These are phyloP conservation scores for Pyricularia sp. DNA, from an alignment of 2,329 filamentous ascomycete species.

Conservation along the genomic window DNA sequence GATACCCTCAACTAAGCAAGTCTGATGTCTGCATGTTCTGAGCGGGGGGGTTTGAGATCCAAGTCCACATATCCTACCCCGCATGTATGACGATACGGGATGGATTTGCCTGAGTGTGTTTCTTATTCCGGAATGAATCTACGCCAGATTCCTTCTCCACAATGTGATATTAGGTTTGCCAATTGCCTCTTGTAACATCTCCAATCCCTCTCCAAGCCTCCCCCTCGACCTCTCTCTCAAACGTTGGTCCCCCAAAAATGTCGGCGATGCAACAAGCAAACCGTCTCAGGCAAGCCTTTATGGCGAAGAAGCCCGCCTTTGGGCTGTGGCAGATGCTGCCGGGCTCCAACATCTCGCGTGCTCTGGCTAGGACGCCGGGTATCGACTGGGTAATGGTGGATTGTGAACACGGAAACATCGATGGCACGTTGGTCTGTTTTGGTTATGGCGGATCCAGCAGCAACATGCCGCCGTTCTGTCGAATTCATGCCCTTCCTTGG, in stretches of 20 bases:
- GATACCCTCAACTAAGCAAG: neutral
- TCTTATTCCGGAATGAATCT: neutral
- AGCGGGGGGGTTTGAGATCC: neutral
- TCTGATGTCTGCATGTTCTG: neutral
- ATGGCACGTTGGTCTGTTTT: slow-evolving; percentile 23
- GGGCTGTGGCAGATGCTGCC: slow-evolving; percentile 58
- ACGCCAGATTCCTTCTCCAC: neutral
- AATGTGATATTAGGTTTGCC: neutral
- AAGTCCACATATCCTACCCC: neutral
- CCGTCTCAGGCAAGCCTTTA: slow-evolving; percentile 34
- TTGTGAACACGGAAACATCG: slow-evolving; percentile 48
- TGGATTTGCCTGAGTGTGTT: neutral
- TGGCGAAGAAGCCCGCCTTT: slow-evolving; percentile 39
- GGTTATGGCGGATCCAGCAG: no score
- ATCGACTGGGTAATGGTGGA: slow-evolving; percentile 59
- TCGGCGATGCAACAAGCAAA: slow-evolving; percentile 33
- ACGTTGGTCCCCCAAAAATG: neutral
- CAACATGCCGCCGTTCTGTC: no score
- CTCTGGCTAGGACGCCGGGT: slow-evolving; percentile 49
- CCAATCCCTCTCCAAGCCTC: neutral
- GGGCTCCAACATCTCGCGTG: slow-evolving; percentile 47
- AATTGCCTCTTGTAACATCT: neutral
- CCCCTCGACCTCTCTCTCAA: neutral
- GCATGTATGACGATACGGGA: neutral
- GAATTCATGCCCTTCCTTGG: no score